Conservation (phyloP, 2,329 filamentous ascomycete genomes). For the Colletotrichum sidae region DNA sequence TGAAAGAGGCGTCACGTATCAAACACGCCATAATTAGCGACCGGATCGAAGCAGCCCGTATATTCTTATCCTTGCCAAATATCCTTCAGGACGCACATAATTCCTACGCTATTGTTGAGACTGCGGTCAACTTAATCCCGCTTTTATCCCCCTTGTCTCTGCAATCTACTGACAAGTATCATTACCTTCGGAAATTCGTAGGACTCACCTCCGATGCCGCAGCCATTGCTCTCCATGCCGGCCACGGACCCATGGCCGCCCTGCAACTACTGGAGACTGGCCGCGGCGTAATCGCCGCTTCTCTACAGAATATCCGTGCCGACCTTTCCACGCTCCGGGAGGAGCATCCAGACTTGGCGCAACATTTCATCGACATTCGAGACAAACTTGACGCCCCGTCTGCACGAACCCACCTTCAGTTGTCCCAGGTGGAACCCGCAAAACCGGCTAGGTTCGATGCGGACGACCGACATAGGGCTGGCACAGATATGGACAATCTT, state of each 20-base stretch:
- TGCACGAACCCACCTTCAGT: not conserved
- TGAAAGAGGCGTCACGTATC: not conserved
- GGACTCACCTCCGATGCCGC: constrained; percentile 41
- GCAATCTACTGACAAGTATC: constrained; percentile 38
- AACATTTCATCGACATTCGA: not conserved
- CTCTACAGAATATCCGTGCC: constrained; percentile 39
- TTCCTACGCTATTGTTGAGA: not conserved
- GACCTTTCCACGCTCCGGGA: constrained; percentile 20
- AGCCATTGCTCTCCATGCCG: constrained; percentile 38
- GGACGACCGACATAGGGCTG: constrained; percentile 2
- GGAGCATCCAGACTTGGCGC: not conserved
- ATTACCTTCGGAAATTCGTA: constrained; percentile 30
- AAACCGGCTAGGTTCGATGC: not conserved
- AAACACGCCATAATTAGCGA: not conserved
- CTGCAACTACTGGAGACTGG: constrained; percentile 43
- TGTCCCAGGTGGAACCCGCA: not conserved
- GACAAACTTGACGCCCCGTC: not conserved
- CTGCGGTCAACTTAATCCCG: not conserved
- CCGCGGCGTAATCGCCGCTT: constrained; percentile 42
- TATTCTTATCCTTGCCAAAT: not conserved
- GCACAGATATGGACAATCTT: not conserved
- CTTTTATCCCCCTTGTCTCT: not conserved
- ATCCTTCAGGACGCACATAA: not conserved
- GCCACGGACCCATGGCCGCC: constrained; percentile 26
- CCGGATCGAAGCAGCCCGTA: accelerated